Evolutionary conservation across 2,329 filamentous ascomycete genomes (phyloP), one percentile per base, ranked within the genome.

Genomic region (Sphaerulina vaccinii): DNA sequence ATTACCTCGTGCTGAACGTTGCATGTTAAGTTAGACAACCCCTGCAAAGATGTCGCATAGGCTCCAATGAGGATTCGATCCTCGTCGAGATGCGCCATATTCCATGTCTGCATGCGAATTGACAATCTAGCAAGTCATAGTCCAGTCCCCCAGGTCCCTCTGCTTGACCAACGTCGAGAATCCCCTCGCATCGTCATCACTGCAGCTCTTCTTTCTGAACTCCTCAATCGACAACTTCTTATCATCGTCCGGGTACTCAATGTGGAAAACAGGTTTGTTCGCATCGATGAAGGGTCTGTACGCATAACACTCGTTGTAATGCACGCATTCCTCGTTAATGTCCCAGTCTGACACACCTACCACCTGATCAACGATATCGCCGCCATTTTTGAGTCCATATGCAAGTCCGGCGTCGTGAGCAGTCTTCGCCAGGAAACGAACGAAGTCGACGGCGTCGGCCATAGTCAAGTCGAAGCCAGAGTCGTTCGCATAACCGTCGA

Each of bases 221-320:
- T 43, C 33, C 4, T 53, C 49, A 7, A 32, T 4, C 9, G 37
- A 24, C 47, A 42, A n/a, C 24, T 42, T 22, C 18, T 11, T 16
- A 3, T 19, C 24, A 18, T 49, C 47, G 37, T 78, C 73, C 5
- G 83, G 83, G 63, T 88, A 88, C 70, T 88, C 85, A 57, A 88
- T 86, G 64, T 87, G 82, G 65, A 88, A 87, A 29, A 88, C 85
- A 2, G 85, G 84, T 66, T 88, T 87, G 22, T 75, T 74, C 5
- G 77, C 78, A 10, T 76, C 62, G 47, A 84, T 76, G 62, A 87
- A 87, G 2, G 77, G 68, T 1, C 72, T 67, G 65, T 83, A 87
- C 1, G 70, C 76, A 35, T 72, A 70, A 65, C 85, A 88, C 65
- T 87, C 84, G 2, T 70, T 55, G 60, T 80, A 81, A 15, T 49